Base-by-base conservation (phyloP, 169 alveolate genomes). In the Pseudocohnilembus persalinus region DNA sequence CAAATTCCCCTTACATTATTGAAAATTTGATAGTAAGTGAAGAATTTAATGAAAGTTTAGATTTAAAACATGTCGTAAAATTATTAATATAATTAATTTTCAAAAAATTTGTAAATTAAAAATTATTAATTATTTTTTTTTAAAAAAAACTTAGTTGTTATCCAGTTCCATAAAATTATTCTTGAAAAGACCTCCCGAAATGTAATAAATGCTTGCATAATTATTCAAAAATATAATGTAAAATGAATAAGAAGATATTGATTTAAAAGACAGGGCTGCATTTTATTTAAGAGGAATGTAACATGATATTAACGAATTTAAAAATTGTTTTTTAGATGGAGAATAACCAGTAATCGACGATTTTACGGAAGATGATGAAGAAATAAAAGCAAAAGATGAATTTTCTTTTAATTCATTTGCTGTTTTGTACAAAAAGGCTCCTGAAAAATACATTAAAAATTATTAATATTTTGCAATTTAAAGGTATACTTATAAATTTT, bases 141-240 rank as follows among this genome's bases (percentile, higher is more conserved):
- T 88, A 73, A 87, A 94, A 65, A 93, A 96, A 75, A 76, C 88
- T 82, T 97, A 96, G 72, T 88, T 98, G 25, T 89, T 98, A 73
- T 91, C 97, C 31, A 97, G 99, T 29, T 90, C 96, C 68, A 87
- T 96, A 74, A 97, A 96, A 88, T 92, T 97, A 64, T 94, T 97
- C 93, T 95, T 96, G 85, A 96, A 93, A 88, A 94, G 99, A 84
- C 98, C 99, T n/a, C 98, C 99, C n/a, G 99, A 98, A 91, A 96
- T 97, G 97, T 90, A 94, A 76, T 85, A 83, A 29, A 95, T 94
- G 27, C 91, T 98, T 4, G 93, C 96, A 63, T 73, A 92, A 72
- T 90, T 97, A 80, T 96, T 96, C 87, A 88, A 94, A 35, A 84
- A 87, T 77, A 93, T 96, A 29, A 82, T 97, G 25, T 31, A 49